Evolutionary conservation across 2,329 filamentous ascomycete species (phyloP).

Genomic region (Aspergillus novofumigatus): DNA sequence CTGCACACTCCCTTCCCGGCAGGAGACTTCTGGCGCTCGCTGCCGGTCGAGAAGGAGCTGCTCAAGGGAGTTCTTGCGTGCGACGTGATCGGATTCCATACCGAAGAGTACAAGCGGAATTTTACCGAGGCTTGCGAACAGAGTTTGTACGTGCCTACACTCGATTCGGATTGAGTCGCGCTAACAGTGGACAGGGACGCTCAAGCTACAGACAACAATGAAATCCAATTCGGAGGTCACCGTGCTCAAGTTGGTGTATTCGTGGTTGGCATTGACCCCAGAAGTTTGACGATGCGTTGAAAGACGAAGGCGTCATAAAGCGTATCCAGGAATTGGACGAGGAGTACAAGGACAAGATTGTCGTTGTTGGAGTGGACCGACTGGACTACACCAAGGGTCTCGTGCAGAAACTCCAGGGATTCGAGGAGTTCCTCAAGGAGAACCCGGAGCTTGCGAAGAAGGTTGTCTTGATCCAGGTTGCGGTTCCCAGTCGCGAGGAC

Average conservation of each 20-base stretch:
- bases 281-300: constrained; percentile 78
- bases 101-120: constrained; percentile 88
- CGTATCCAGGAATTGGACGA: constrained; percentile 73
- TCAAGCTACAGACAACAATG: constrained; percentile 67
- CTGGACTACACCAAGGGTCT: constrained; percentile 97
- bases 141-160: constrained; percentile 57
- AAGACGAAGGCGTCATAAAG: constrained; percentile 71
- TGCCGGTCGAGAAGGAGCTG: constrained; percentile 81
- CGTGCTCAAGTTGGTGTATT: constrained; percentile 84
- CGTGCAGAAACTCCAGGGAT: constrained; percentile 86
- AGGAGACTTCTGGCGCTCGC: constrained; percentile 85
- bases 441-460: constrained; percentile 93
- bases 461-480: constrained; percentile 88
- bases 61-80: constrained; percentile 78
- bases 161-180: background rate
- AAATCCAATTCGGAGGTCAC: constrained; percentile 77
- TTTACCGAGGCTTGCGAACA: constrained; percentile 86
- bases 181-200: constrained; percentile 26
- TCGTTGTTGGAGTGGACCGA: constrained; percentile 89
- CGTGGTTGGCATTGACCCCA: constrained; percentile 94
- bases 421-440: constrained; percentile 87
- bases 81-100: constrained; percentile 91
- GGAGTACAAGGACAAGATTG: constrained; percentile 83
- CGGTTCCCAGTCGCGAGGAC: constrained; percentile 76
- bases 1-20: constrained; percentile 92